Percentiles rank a stretch among this genome's conserved stretches.
phyloP scores from a whole-genome alignment of 768 basidiomycete species.

The Naganishia randhawae region DNA sequence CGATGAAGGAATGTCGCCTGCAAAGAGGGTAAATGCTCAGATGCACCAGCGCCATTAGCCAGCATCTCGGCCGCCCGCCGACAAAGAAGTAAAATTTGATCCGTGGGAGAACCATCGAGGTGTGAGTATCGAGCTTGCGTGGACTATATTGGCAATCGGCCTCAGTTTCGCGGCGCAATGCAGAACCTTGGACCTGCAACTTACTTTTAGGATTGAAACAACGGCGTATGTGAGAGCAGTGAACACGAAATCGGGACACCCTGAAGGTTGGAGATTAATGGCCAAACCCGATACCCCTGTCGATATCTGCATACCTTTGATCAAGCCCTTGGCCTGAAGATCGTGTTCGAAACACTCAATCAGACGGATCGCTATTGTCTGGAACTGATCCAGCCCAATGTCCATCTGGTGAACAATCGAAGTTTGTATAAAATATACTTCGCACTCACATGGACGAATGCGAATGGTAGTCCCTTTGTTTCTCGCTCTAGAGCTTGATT shows the following conservation, averaged over 20 bases:
- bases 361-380: constrained; percentile 30
- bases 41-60: constrained; percentile 28
- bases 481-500: constrained; percentile 27
- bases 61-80: constrained; percentile 37
- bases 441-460: constrained; percentile 34
- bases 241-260: constrained; percentile 37
- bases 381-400: constrained; percentile 27
- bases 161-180: not conserved
- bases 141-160: not conserved
- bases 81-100: constrained; percentile 17
- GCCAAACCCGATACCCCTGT: not conserved
- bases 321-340: constrained; percentile 24
- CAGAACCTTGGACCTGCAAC: not conserved
- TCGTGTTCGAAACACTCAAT: constrained; percentile 36
- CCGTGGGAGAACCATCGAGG: constrained; percentile 22
- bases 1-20: constrained; percentile 32
- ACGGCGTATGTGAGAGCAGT: constrained; percentile 42
- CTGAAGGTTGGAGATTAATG: not conserved
- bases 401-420: not conserved
- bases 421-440: not conserved
- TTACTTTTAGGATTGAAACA: constrained; percentile 34
- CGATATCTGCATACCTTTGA: constrained; percentile 2
- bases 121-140: constrained; percentile 21
- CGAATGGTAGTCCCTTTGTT: constrained; percentile 23
- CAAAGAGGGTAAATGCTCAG: constrained; percentile 32